A percentile compares a stretch with the other conserved stretches of the same genome.
These are phyloP conservation scores for Senna siamea DNA, from an alignment of 306 rosid genomes.

Conservation along the genomic window DNA sequence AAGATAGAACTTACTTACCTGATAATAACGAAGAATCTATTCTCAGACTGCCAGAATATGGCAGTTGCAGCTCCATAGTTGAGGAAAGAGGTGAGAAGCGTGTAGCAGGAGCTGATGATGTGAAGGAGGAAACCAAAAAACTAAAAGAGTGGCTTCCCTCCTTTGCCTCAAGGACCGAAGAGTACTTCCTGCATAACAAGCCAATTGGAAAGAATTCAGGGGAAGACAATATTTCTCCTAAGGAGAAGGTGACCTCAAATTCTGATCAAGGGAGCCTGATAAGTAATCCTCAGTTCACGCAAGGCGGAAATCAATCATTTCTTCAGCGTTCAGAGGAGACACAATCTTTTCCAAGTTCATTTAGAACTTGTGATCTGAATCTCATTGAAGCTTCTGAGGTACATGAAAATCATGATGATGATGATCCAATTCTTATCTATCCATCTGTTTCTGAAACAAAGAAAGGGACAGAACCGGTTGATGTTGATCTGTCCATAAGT, in stretches of 20 bases:
- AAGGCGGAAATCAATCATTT: slow-evolving; percentile 53
- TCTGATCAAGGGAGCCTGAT: slow-evolving; percentile 53
- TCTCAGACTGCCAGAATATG: slow-evolving; percentile 47
- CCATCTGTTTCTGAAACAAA: slow-evolving; percentile 60
- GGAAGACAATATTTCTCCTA: slow-evolving; percentile 46
- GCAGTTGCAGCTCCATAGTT: slow-evolving; percentile 47
- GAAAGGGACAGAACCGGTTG: slow-evolving; percentile 55
- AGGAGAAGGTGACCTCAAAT: slow-evolving; percentile 44
- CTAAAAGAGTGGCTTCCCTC: slow-evolving; percentile 67
- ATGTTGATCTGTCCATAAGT: slow-evolving; percentile 71
- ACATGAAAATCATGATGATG: slow-evolving; percentile 69
- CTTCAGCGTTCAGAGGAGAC: slow-evolving; percentile 67
- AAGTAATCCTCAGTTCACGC: slow-evolving; percentile 52
- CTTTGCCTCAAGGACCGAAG: slow-evolving; percentile 53
- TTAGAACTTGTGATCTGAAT: slow-evolving; percentile 95
- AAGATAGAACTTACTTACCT: slow-evolving; percentile 45
- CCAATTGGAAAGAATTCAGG: slow-evolving; percentile 52
- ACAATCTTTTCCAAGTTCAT: slow-evolving; percentile 69
- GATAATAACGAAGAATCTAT: slow-evolving; percentile 50
- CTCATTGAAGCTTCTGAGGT: slow-evolving; percentile 80
- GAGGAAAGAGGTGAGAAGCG: slow-evolving; percentile 78
- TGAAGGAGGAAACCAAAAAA: slow-evolving; percentile 60
- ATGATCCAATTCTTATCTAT: slow-evolving; percentile 55
- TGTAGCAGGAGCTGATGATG: slow-evolving; percentile 54
- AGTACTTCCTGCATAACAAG: slow-evolving; percentile 52